Evolutionary conservation across 352 stramenopile genomes (phyloP).

Genomic region (Phytophthora litchii): DNA sequence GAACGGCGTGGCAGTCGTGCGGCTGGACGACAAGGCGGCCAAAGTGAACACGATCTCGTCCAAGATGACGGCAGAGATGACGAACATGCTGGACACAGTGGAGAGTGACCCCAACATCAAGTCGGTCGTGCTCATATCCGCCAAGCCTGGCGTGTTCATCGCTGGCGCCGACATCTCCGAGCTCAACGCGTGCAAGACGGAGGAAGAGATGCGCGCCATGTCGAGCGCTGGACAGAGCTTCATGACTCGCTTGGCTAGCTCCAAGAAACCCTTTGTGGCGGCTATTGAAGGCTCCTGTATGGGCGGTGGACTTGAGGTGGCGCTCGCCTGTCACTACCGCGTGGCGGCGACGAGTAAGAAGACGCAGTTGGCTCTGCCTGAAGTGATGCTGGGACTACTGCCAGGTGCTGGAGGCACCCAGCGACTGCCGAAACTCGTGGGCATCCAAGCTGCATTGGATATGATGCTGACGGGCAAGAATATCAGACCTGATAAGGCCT

Average conservation of each 20-base stretch:
- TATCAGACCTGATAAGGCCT: constrained; percentile 94
- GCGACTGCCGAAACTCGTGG: constrained; percentile 94
- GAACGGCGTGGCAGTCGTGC: constrained; percentile 91
- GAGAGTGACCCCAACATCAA: constrained; percentile 92
- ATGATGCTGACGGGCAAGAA: constrained; percentile 99
- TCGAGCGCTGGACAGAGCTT: constrained; percentile 93
- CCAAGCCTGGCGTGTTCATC: constrained; percentile 98
- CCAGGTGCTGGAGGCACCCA: constrained; percentile 98
- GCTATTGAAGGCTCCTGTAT: constrained; percentile 97
- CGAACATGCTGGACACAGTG: constrained; percentile 88
- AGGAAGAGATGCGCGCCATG: constrained; percentile 93
- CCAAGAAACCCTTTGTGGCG: constrained; percentile 95
- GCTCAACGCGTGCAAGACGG: constrained; percentile 86
- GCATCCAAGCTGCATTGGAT: constrained; percentile 92
- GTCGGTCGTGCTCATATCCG: constrained; percentile 97
- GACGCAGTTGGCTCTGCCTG: constrained; percentile 96
- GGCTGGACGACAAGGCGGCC: constrained; percentile 91
- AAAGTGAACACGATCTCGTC: constrained; percentile 95
- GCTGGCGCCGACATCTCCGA: constrained; percentile 98
- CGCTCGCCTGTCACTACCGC: constrained; percentile 97
- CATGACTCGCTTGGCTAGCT: constrained; percentile 92
- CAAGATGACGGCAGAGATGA: constrained; percentile 90
- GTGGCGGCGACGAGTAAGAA: constrained; percentile 95
- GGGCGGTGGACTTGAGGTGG: constrained; percentile 97
- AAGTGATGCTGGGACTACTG: constrained; percentile 98